A percentile compares a stretch with the other conserved stretches of the same genome.
Evolutionary conservation across 176 grass and related monocot genomes (phyloP).

Genomic region (Cenchrus purpureus): DNA sequence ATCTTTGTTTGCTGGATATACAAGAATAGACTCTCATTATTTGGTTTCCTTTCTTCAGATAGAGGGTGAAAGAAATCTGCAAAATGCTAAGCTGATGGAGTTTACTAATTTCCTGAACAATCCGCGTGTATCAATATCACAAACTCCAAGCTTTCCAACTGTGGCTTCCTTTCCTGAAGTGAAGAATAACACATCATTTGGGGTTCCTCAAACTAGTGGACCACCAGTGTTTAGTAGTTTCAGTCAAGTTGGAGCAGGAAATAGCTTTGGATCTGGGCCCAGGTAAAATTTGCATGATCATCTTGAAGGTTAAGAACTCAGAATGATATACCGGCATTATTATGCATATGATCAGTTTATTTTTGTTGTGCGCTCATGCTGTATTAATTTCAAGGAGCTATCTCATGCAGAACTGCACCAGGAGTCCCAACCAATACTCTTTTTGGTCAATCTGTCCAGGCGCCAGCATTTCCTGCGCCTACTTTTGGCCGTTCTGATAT

Average conservation of each 20-base stretch:
- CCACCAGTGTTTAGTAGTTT: conserved; percentile 77
- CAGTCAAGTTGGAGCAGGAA: conserved; percentile 70
- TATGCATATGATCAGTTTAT: conserved; percentile 8
- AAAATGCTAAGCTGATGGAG: conserved; percentile 79
- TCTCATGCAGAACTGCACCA: conserved; percentile 49
- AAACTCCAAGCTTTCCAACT: conserved; percentile 52
- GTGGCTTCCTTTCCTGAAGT: conserved; percentile 41
- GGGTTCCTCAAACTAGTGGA: conserved; percentile 60
- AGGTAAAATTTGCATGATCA: conserved; percentile 42
- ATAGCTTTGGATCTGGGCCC: conserved; percentile 49
- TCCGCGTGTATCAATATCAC: conserved; percentile 28
- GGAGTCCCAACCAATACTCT: conserved; percentile 40
- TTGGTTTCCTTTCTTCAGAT: conserved; percentile 57
- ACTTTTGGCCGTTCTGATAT: conserved; percentile 52
- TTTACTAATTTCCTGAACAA: conserved; percentile 84
- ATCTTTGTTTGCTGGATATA: not conserved
- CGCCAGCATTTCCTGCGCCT: conserved; percentile 46
- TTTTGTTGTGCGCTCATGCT: not conserved
- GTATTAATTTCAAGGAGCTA: conserved; percentile 23
- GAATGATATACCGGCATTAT: not conserved
- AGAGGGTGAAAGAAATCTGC: conserved; percentile 78
- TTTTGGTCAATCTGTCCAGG: conserved; percentile 49
- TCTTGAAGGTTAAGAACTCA: conserved; percentile 12
- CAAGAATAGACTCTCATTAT: conserved; percentile 16
- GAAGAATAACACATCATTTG: conserved; percentile 50